Conservation (phyloP, 805 yeast species). For the Isabelozyma rhagii region DNA sequence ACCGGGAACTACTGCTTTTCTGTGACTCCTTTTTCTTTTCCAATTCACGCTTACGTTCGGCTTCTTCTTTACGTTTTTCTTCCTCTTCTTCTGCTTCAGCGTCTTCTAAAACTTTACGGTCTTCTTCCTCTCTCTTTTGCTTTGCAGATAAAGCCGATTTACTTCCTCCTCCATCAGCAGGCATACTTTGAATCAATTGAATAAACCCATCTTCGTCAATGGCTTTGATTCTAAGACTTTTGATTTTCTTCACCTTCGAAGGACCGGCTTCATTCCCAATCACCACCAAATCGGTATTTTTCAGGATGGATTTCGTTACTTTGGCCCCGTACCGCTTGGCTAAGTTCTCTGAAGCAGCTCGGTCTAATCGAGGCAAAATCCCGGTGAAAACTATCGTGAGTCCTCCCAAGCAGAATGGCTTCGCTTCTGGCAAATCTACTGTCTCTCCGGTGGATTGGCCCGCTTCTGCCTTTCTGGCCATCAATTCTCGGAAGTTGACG, state of each 20-base stretch:
- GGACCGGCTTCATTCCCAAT: conserved; percentile 97
- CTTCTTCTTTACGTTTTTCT: conserved; percentile 38
- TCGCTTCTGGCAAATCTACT: conserved; percentile 71
- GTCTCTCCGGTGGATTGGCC: conserved; percentile 32
- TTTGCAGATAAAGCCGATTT: conserved; percentile 71
- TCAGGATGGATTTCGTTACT: conserved; percentile 80
- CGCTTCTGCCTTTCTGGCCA: conserved; percentile 38
- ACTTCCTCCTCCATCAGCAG: conserved; percentile 89
- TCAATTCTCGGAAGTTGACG: conserved; percentile 42
- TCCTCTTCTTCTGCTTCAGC: conserved; percentile 44
- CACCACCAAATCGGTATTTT: conserved; percentile 84
- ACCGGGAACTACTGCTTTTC: conserved; percentile 2
- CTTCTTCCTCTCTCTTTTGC: conserved; percentile 67
- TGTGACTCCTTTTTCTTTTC: conserved; percentile 4
- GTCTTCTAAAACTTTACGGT: conserved; percentile 46
- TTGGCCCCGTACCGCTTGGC: conserved; percentile 90
- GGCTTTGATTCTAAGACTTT: conserved; percentile 69
- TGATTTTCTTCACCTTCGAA: conserved; percentile 80
- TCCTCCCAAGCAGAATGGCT: conserved; percentile 83
- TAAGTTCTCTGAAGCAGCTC: conserved; percentile 69
- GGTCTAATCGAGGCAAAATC: conserved; percentile 70
- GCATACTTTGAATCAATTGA: conserved; percentile 72
- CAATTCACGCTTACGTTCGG: conserved; percentile 30
- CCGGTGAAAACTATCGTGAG: conserved; percentile 94
- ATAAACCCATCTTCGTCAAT: conserved; percentile 85